Evolutionary conservation across 1,139 yeast species (phyloP).

Genomic region (Hansenula lynferdii): DNA sequence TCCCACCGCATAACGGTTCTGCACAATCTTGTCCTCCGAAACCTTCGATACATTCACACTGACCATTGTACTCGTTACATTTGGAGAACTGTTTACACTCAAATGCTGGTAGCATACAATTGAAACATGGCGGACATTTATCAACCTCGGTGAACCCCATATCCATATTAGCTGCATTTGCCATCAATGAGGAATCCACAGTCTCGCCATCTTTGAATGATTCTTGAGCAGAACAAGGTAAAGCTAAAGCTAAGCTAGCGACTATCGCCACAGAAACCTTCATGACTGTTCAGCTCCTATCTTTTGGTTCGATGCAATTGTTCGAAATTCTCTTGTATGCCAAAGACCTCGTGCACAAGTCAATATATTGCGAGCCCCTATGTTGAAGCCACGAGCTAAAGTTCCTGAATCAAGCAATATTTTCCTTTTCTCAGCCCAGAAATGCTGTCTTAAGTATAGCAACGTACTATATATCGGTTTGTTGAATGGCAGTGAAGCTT

Average conservation of each 20-base stretch:
- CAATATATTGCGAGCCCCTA: no score
- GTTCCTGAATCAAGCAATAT: no score
- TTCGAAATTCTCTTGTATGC: no score
- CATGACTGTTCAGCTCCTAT: no score
- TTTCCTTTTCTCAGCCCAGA: no score
- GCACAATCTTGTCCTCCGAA: slow-evolving; percentile 94
- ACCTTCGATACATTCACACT: slow-evolving; percentile 89
- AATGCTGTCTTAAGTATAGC: no score
- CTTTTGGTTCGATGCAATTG: no score
- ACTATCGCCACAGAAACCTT: neutral
- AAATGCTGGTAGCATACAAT: slow-evolving; percentile 88
- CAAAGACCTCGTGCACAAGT: no score
- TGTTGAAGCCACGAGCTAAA: no score
- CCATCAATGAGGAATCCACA: slow-evolving; percentile 9
- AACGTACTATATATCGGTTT: no score
- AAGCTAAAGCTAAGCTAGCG: neutral
- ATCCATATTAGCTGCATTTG: slow-evolving; percentile 6
- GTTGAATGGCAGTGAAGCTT: no score
- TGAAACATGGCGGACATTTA: slow-evolving; percentile 83
- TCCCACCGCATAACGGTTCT: slow-evolving; percentile 82
- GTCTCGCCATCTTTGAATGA: neutral
- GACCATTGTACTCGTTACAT: slow-evolving; percentile 84
- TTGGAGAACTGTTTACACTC: slow-evolving; percentile 84
- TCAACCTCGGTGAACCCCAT: slow-evolving; percentile 29
- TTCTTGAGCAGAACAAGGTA: neutral